These are phyloP conservation scores for Trypanosoma lewisi DNA, from an alignment of 208 protist species.

Conservation along the genomic window DNA sequence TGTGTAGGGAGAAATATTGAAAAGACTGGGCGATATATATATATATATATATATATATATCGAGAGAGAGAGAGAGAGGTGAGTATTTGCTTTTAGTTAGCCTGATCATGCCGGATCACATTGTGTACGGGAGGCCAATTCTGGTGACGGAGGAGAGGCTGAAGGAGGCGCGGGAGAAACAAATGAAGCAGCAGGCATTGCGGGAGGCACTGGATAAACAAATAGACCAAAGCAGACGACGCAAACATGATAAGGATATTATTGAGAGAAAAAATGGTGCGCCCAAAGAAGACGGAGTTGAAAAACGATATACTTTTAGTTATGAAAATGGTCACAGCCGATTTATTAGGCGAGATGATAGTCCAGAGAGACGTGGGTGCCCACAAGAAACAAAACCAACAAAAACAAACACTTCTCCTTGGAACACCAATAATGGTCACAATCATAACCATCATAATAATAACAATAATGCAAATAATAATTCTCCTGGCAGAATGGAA, in stretches of 20 bases:
- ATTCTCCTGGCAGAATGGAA: not conserved
- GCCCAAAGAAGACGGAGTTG: not conserved
- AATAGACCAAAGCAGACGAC: conserved; percentile 40
- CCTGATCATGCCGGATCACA: conserved; percentile 33
- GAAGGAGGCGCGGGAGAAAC: conserved; percentile 50
- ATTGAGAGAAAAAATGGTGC: conserved; percentile 19
- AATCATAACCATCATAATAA: too few species aligned
- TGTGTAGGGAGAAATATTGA: too few species aligned
- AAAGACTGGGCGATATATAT: too few species aligned
- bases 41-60: too few species aligned
- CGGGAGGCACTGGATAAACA: conserved; percentile 69
- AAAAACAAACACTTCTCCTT: not conserved
- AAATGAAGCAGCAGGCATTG: conserved; percentile 60
- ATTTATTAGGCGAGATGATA: conserved; percentile 29
- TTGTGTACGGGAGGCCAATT: conserved; percentile 45
- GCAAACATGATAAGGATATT: conserved; percentile 8
- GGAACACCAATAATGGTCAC: too few species aligned
- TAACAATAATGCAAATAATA: not conserved
- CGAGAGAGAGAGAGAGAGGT: not conserved
- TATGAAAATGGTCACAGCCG: conserved; percentile 42
- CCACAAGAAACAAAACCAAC: conserved; percentile 3
- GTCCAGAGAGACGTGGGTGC: not conserved
- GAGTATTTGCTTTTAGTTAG: conserved; percentile 1
- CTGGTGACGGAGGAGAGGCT: conserved; percentile 63
- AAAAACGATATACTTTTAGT: conserved; percentile 46